These are phyloP conservation scores for Crucibulum laeve DNA, from an alignment of 768 basidiomycete genomes.

Conservation along the genomic window DNA sequence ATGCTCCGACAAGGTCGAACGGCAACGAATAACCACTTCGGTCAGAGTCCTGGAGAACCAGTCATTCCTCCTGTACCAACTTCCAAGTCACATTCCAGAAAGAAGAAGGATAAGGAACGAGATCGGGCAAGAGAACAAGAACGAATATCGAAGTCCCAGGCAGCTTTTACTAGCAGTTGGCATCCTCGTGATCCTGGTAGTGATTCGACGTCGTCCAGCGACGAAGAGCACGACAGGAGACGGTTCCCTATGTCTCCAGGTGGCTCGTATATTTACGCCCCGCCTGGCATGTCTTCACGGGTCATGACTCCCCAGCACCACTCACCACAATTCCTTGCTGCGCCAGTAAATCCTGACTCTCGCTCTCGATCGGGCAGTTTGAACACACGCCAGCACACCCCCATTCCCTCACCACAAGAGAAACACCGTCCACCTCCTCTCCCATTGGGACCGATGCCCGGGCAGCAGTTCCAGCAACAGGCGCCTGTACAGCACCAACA, in stretches of 20 bases:
- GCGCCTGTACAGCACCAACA: background rate
- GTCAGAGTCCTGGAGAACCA: background rate
- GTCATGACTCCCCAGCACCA: too few relatives aligned
- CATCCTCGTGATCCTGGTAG: background rate
- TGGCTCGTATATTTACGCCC: too few relatives aligned
- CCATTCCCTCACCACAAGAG: background rate
- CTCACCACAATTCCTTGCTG: background rate
- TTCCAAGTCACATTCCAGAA: constrained; percentile 2
- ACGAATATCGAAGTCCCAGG: constrained; percentile 11
- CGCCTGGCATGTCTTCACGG: too few relatives aligned
- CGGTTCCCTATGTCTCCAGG: too few relatives aligned
- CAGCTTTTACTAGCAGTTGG: constrained; percentile 4
- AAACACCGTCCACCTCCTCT: background rate
- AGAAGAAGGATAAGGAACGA: constrained; percentile 11
- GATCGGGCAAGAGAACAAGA: constrained; percentile 9
- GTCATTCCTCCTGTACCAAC: constrained; percentile 1
- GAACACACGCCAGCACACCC: too few relatives aligned
- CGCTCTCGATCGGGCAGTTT: background rate
- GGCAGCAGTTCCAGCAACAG: background rate
- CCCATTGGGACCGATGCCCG: background rate
- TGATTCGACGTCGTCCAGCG: background rate
- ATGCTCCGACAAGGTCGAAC: too few relatives aligned
- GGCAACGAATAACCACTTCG: background rate
- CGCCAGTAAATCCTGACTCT: background rate
- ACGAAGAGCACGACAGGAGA: too few relatives aligned